These are phyloP conservation scores for Trichophyton mentagrophytes DNA, from an alignment of 2,329 filamentous ascomycete species.

Conservation along the genomic window DNA sequence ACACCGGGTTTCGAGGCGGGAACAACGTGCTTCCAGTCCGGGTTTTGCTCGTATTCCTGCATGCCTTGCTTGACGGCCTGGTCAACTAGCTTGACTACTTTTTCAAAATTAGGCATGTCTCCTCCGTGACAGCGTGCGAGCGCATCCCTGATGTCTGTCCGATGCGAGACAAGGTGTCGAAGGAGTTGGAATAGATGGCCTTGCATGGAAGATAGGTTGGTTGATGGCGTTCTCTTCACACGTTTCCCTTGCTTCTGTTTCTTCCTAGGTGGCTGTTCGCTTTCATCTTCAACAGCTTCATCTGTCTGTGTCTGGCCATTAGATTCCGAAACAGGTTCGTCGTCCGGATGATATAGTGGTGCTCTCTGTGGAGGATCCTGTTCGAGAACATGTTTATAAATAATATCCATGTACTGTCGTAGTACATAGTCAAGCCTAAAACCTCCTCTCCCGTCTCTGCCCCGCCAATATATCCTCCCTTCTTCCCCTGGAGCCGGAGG, in stretches of 20 bases:
- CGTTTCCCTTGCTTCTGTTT: conserved; percentile 33
- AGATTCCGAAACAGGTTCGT: conserved; percentile 23
- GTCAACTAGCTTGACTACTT: conserved; percentile 64
- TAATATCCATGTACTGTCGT: conserved; percentile 78
- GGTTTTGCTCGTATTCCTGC: conserved; percentile 47
- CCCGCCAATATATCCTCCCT: conserved; percentile 65
- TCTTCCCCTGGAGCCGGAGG: conserved; percentile 52
- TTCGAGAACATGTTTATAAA: conserved; percentile 64
- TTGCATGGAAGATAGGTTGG: conserved; percentile 71
- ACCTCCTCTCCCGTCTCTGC: conserved; percentile 63
- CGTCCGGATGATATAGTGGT: conserved; percentile 58
- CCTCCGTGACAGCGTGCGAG: conserved; percentile 56
- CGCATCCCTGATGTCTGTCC: conserved; percentile 76
- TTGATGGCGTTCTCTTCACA: conserved; percentile 37
- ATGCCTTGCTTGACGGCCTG: conserved; percentile 59
- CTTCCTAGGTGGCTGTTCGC: conserved; percentile 28
- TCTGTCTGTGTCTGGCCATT: conserved; percentile 15
- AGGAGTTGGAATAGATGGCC: conserved; percentile 88
- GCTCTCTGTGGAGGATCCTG: conserved; percentile 49
- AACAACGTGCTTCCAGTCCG: conserved; percentile 23
- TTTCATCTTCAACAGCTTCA: conserved; percentile 9
- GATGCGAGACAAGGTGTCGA: conserved; percentile 62
- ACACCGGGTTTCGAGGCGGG: conserved; percentile 5
- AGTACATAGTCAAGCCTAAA: conserved; percentile 82
- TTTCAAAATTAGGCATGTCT: conserved; percentile 65